Base-by-base conservation (phyloP, 148 eudicot genomes). In the Polygonum aviculare region DNA sequence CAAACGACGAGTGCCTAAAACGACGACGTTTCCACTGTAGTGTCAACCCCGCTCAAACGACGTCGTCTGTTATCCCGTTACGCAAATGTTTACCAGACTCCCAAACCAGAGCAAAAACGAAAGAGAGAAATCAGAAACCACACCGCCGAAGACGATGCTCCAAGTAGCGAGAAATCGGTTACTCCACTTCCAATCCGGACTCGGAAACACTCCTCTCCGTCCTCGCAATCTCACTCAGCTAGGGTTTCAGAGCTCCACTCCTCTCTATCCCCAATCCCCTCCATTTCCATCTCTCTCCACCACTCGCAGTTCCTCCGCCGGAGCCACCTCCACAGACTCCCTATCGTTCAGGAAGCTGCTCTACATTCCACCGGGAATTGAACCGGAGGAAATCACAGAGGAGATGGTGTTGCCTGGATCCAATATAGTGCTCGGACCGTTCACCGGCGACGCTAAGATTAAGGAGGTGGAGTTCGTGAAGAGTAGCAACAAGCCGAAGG, bases 341-440 rank as follows among this genome's bases (percentile, higher is more conserved):
- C 15, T 44, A 9, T 72, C 75, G 1, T 11, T 16, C 75, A 79
- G 78, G 22, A 81, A 82, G 33, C 78, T 81, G 36, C 94, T 95
- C 67, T 95, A 92, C 52, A 72, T 90, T 14, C 97, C 97, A 0
- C 99, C 99, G 9, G 97, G 97, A 11, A 78, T 90, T 47, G 82
- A 87, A 36, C 88, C 88, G 18, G 89, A 90, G 7, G 89, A 89
- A 2, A 79, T 92, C 18, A 81, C 91, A 15, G 90, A 90, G 2
- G 86, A 88, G 7, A 90, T 86, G 86, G 79, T 95, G 63, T 80
- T 95, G 2, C 96, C 99, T 2, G 86, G 86, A 2, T 92, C 97
- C 0, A 95, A 92, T 70, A 95, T 92, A 22, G 97, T 90, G 48
- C 7, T 88, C 2, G 99, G 97, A 1, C 96, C 97, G 12, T 92